These are phyloP conservation scores for Colletotrichum gigasporum DNA, from an alignment of 2,329 filamentous ascomycete species.

Conservation along the genomic window DNA sequence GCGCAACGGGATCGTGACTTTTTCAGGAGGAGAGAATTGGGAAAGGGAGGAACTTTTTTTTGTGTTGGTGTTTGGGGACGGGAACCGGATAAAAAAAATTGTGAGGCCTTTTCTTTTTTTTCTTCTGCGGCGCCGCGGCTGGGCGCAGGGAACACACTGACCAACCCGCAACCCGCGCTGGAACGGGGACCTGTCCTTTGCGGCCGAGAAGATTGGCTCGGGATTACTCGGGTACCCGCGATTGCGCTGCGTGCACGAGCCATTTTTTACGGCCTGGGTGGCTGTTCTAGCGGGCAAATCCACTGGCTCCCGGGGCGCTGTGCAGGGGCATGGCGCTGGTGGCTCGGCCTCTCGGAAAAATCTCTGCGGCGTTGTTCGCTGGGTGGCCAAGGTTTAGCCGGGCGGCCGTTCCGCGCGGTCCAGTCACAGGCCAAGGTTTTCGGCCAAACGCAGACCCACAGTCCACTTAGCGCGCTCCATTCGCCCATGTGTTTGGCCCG, in stretches of 20 bases:
- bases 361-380: neutral
- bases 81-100: slow-evolving; percentile 26
- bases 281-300: no score
- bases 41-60: slow-evolving; percentile 14
- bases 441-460: neutral
- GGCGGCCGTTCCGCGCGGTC: neutral
- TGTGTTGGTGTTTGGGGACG: slow-evolving; percentile 12
- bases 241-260: slow-evolving; percentile 13
- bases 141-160: neutral
- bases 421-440: slow-evolving; percentile 14
- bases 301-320: neutral
- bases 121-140: slow-evolving; percentile 28
- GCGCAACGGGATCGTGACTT: slow-evolving; percentile 31
- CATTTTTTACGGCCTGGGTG: neutral
- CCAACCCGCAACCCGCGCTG: neutral
- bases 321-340: neutral
- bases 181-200: slow-evolving; percentile 30
- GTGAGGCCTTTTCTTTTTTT: slow-evolving; percentile 35
- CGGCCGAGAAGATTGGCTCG: slow-evolving; percentile 30
- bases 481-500: slow-evolving; percentile 28
- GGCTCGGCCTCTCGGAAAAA: slow-evolving; percentile 20
- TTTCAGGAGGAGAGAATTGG: neutral
- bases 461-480: slow-evolving; percentile 28
- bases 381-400: slow-evolving; percentile 25
- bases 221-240: slow-evolving; percentile 33